phyloP scores from a whole-genome alignment of 2,329 filamentous ascomycete species.

The Drechslerella dactyloides region DNA sequence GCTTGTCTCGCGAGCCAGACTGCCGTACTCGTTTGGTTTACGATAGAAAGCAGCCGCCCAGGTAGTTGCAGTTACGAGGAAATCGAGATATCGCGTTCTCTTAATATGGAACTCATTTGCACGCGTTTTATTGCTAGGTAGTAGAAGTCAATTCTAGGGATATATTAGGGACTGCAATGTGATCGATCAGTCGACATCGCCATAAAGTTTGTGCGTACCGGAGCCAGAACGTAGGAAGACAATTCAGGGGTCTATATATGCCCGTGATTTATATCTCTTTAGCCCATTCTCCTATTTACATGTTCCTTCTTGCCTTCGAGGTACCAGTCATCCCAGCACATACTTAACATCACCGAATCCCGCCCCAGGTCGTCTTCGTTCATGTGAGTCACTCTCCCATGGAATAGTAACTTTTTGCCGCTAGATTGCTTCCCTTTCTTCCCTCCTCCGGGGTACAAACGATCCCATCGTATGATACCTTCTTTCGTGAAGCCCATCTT shows the following conservation, averaged over 20 bases:
- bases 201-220: too few relatives aligned
- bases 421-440: constrained; percentile 54
- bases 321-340: constrained; percentile 57
- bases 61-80: too few relatives aligned
- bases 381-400: constrained; percentile 27
- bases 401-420: constrained; percentile 49
- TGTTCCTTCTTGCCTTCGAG: constrained; percentile 51
- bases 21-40: too few relatives aligned
- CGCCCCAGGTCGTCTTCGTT: constrained; percentile 54
- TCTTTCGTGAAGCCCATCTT: constrained; percentile 57
- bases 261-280: neutral
- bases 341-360: constrained; percentile 54
- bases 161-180: too few relatives aligned
- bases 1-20: too few relatives aligned
- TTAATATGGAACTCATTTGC: too few relatives aligned
- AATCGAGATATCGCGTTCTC: too few relatives aligned
- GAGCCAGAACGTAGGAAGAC: too few relatives aligned
- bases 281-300: constrained; percentile 16
- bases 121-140: too few relatives aligned
- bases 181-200: too few relatives aligned
- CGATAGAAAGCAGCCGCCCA: too few relatives aligned
- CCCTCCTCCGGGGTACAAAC: constrained; percentile 54
- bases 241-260: neutral
- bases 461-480: constrained; percentile 57
- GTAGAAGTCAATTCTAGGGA: too few relatives aligned